A percentile compares a stretch with the other conserved stretches of the same genome.
These are phyloP conservation scores for Hysterium pulicare DNA, from an alignment of 2,329 filamentous ascomycete genomes.

Conservation along the genomic window DNA sequence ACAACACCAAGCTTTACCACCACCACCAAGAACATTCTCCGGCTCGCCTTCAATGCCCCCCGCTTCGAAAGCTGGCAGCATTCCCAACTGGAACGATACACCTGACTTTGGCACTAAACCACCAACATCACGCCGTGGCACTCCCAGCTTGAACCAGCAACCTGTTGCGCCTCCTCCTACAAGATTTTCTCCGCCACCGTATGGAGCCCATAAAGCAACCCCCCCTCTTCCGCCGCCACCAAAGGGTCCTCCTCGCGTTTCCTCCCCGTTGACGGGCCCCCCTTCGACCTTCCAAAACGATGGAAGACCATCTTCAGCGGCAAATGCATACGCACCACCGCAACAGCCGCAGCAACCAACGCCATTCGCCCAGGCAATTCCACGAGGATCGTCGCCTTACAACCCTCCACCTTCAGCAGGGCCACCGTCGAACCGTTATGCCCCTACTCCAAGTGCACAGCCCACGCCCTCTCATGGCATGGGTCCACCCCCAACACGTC, in stretches of 20 bases:
- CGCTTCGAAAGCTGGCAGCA: slow-evolving; percentile 67
- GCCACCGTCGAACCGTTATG: slow-evolving; percentile 55
- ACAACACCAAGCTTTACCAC: slow-evolving; percentile 48
- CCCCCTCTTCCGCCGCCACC: slow-evolving; percentile 69
- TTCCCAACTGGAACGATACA: slow-evolving; percentile 90
- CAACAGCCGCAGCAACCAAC: slow-evolving; percentile 39
- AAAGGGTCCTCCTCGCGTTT: slow-evolving; percentile 63
- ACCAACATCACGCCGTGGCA: slow-evolving; percentile 68
- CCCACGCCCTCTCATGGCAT: slow-evolving; percentile 41
- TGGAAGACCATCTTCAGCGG: slow-evolving; percentile 50
- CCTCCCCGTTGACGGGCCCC: slow-evolving; percentile 64
- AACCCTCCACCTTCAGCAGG: slow-evolving; percentile 72
- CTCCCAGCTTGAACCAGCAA: slow-evolving; percentile 64
- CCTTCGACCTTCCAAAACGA: slow-evolving; percentile 26
- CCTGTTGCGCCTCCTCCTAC: slow-evolving; percentile 55
- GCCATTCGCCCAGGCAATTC: slow-evolving; percentile 54
- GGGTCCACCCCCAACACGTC: slow-evolving; percentile 30
- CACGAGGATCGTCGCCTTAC: slow-evolving; percentile 80
- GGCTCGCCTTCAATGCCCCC: slow-evolving; percentile 64
- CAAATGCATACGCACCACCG: slow-evolving; percentile 64
- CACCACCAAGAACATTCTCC: slow-evolving; percentile 63
- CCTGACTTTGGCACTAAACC: slow-evolving; percentile 71
- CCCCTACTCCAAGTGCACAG: slow-evolving; percentile 60
- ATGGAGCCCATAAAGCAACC: slow-evolving; percentile 57
- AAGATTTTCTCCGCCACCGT: slow-evolving; percentile 54